Evolutionary conservation across 495 filamentous ascomycete genomes (phyloP), one percentile per base, ranked within the genome.

Genomic region (Chaetomidium leptoderma): DNA sequence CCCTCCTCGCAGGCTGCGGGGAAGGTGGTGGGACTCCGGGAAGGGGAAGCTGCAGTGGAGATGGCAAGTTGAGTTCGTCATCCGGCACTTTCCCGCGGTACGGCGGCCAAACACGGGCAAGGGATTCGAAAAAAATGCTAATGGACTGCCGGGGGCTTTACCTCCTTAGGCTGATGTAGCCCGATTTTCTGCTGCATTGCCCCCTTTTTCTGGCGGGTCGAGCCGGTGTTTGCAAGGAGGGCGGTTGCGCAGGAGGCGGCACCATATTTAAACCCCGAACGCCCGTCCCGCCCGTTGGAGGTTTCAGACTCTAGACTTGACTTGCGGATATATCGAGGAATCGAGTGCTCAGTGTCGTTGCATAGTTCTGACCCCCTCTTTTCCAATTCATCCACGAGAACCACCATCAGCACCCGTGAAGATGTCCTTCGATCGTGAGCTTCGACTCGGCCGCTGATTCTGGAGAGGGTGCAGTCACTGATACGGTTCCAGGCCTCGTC

Each of bases 401-500:
- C 13, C 19, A 27, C 32, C 19, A 33, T 5, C 14, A 32, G 35
- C 21, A 30, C 5, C 32, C 1, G 33, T 45, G 21, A 56, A 51
- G 5, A 58, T 58, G 55, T 50, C 55, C 1, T 58, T 49, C 29
- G 46, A 57, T 14, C 23, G 53, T 45, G 30, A 43, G 47, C 9
- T 30, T 3, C 27, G 7, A 3, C n/a, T 16, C 7, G 0, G 7
- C 4, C 16, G 1, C 2, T 6, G 4, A 13, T 23, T 29, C 17
- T 13, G 21, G 16, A 17, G 27, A 46, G 2, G 2, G 4, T 2
- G 32, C 13, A 23, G 0, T 7, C 21, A 56, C 44, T 57, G 17
- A 57, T 26, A 6, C 14, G 4, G 6, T 11, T 42, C 26, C 57
- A 84, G 82, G 82, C 65, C 74, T 85, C 63, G 80, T 84, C 61